Conservation (phyloP, 2,329 filamentous ascomycete species). For the Xylaria sp. region DNA sequence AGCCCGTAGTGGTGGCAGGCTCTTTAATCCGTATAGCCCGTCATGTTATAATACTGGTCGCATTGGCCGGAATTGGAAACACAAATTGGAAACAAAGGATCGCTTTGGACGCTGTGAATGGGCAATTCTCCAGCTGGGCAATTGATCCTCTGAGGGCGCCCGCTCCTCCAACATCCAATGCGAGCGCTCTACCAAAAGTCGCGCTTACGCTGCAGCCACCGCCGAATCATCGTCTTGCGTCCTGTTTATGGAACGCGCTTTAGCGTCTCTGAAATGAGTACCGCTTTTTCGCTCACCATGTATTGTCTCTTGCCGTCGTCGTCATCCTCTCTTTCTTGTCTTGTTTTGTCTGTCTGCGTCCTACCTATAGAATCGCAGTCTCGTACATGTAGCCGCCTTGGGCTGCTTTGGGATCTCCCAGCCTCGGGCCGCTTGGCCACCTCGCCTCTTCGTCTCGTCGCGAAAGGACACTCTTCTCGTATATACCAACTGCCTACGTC, state of each 20-base stretch:
- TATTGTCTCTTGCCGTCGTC: neutral
- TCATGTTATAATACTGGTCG: conserved; percentile 11
- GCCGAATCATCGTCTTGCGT: conserved; percentile 18
- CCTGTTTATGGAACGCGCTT: conserved; percentile 21
- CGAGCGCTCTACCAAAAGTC: conserved; percentile 23
- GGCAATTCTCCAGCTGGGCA: conserved; percentile 25
- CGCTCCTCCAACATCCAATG: conserved; percentile 28
- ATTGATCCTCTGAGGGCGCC: conserved; percentile 13
- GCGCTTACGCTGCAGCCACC: conserved; percentile 13
- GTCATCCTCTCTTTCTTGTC: neutral
- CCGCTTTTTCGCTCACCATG: neutral
- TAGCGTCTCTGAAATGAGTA: conserved; percentile 1
- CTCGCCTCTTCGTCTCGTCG: neutral
- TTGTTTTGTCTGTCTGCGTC: neutral
- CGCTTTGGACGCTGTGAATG: conserved; percentile 21
- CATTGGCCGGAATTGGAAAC: conserved; percentile 24
- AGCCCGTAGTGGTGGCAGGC: neutral
- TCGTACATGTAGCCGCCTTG: neutral
- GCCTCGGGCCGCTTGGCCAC: too few species aligned
- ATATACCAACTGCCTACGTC: neutral
- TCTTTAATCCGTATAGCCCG: neutral
- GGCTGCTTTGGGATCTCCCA: too few species aligned
- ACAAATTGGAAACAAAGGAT: conserved; percentile 22
- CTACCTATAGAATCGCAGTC: neutral
- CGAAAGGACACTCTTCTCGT: neutral